Base-by-base conservation (phyloP, 805 yeast genomes). In the Candida hungchunana region DNA sequence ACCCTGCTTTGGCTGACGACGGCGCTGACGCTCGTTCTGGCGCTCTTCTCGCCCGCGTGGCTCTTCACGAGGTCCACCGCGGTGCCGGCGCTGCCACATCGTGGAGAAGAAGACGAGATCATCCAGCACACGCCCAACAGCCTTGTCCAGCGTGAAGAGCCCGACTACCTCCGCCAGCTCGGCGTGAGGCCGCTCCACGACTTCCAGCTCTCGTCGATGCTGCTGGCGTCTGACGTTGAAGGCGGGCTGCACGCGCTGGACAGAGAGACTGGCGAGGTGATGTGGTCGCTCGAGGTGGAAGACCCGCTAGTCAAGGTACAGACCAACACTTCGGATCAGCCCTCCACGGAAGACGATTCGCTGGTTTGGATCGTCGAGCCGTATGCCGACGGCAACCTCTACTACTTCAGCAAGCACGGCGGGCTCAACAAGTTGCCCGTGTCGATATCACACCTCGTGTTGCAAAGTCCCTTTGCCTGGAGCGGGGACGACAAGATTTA, bases 331-430 rank as follows among this genome's bases (percentile, higher is more conserved):
- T 44, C 55, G 5, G 29, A 37, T 7, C 37, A 38, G 18, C 36
- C 34, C 12, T 31, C 43, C 12, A 26, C 32, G 6, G 29, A 32
- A 4, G 63, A 48, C 16, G 56, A 57, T 4, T 64, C 66, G 15
- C 50, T 70, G 34, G 73, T 81, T 0, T 84, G 97, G 90, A 79
- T 90, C 34, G 90, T 93, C 1, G 98, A 93, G 48, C 97, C 97
- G 0, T 74, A 71, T 45, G 80, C 79, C 5, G 95, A 84, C 39
- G 98, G 98, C 1, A 66, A 80, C 0, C 65, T 93, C 4, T 89
- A 80, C 57, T 86, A 79, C 54, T 90, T 90, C 59, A 79, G 84
- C 12, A 77, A 79, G 13, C 75, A 74, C 22, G 56, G 58, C 26
- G 97, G 97, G 0, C 60, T 93, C 17, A 86, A 83, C 51, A 82